These are phyloP conservation scores for Diplotaxis tenuifolia DNA, from an alignment of 345 rosid genomes.

Conservation along the genomic window DNA sequence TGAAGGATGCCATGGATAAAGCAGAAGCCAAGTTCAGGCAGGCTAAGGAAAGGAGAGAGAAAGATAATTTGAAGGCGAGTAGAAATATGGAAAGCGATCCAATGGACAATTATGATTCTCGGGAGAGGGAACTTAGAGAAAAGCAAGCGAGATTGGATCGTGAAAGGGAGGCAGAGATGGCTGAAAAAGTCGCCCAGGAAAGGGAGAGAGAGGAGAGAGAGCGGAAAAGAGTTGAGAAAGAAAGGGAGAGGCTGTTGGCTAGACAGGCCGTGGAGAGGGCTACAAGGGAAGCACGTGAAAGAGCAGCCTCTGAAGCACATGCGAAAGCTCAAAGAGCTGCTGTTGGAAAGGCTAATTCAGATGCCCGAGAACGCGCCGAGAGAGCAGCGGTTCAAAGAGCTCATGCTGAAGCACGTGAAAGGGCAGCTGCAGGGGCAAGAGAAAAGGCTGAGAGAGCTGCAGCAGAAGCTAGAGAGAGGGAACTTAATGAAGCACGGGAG, in stretches of 20 bases:
- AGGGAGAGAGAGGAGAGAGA: constrained; percentile 46
- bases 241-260: constrained; percentile 66
- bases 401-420: constrained; percentile 95
- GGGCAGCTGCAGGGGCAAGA: constrained; percentile 82
- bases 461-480: constrained; percentile 84
- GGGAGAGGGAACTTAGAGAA: constrained; percentile 59
- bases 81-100: constrained; percentile 66
- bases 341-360: constrained; percentile 71
- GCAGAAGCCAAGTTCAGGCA: constrained; percentile 94
- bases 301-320: constrained; percentile 88
- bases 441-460: constrained; percentile 88
- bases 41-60: constrained; percentile 79
- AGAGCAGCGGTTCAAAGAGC: constrained; percentile 93
- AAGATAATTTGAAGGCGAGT: constrained; percentile 62
- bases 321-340: constrained; percentile 85
- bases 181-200: constrained; percentile 62
- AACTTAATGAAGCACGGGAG: constrained; percentile 59
- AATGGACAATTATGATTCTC: constrained; percentile 54
- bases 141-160: constrained; percentile 52
- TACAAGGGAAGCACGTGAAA: constrained; percentile 93
- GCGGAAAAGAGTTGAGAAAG: constrained; percentile 55
- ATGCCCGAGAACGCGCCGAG: constrained; percentile 87
- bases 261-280: constrained; percentile 98
- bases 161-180: constrained; percentile 58
- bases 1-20: constrained; percentile 98